Evolutionary conservation across 495 filamentous ascomycete genomes (phyloP), one percentile per base, ranked within the genome.

Genomic region (Viridothelium virens): DNA sequence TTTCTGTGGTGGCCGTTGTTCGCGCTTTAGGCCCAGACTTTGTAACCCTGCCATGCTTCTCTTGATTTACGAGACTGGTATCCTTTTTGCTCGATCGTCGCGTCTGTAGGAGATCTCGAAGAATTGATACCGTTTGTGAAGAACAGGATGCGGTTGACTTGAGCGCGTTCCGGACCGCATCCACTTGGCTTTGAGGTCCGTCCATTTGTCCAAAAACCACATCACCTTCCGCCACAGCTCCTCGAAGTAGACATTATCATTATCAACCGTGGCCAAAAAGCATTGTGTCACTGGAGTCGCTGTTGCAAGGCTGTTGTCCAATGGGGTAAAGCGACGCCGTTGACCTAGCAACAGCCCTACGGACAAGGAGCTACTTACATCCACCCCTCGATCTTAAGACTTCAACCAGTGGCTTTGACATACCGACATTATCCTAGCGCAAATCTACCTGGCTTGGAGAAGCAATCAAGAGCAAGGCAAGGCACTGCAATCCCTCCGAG

Each of bases 301-400:
- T 36, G 53, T 59, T 59, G 31, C 18, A 3, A 33, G 7, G 36
- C 5, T 31, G 9, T 18, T 34, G 53, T 9, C 53, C 53, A 59
- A 59, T 59, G 25, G 36, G 53, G 36, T 36, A 31, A 4, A 33
- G 53, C 18, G n/a, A 18, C 25, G 7, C 53, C 10, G 53, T 59
- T 59, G 53, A 59, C 53, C 53, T 31, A 59, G 53, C 53, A 59
- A 59, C 53, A 59, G 31, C 25, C 53, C 48, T 53, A n/a, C n/a
- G 48, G 48, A 14, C 5, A 9, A 34, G 12, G 48, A 16, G 48
- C 14, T 12, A 18, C 48, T 5, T 16, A 10, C 7, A 34, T 31
- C 25, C 11, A 33, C 53, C 7, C 7, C 3, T 7, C 31, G 5
- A 36, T 18, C 18, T 59, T 36, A 10, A 59, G 25, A 25, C 25